These are phyloP conservation scores for Pezicula radicicola DNA, from an alignment of 2,329 filamentous ascomycete genomes.

Conservation along the genomic window DNA sequence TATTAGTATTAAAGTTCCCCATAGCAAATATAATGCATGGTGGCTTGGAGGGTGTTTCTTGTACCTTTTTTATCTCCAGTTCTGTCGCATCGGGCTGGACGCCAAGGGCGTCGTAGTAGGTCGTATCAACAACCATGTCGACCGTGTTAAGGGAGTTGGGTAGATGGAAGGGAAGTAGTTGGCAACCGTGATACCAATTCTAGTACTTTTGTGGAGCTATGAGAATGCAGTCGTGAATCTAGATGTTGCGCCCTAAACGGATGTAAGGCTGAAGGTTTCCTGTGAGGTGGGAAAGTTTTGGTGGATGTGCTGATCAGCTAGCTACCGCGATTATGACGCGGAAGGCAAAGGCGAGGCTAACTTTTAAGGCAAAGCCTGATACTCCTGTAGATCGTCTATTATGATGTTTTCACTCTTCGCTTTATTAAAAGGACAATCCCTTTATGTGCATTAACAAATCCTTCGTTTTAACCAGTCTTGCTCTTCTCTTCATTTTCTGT, in stretches of 20 bases:
- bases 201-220: no score
- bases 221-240: no score
- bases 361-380: not conserved
- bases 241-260: not conserved
- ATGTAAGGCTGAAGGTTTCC: slow-evolving; percentile 7
- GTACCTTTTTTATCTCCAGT: slow-evolving; percentile 84
- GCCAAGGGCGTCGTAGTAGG: slow-evolving; percentile 66
- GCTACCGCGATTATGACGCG: slow-evolving; percentile 10
- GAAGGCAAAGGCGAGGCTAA: slow-evolving; percentile 11
- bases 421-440: no score
- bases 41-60: not conserved
- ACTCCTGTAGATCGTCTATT: no score
- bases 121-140: slow-evolving; percentile 29
- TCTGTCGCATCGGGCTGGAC: slow-evolving; percentile 83
- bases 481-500: not conserved
- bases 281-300: slow-evolving; percentile 4
- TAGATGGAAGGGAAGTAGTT: not conserved
- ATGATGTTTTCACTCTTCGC: no score
- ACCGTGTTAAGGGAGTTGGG: not conserved
- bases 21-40: not conserved
- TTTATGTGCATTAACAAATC: no score
- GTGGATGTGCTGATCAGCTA: slow-evolving; percentile 3
- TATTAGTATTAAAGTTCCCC: not conserved
- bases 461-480: no score
- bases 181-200: not conserved